phyloP scores from a whole-genome alignment of 2,329 filamentous ascomycete species.

The Cercospora sojina region DNA sequence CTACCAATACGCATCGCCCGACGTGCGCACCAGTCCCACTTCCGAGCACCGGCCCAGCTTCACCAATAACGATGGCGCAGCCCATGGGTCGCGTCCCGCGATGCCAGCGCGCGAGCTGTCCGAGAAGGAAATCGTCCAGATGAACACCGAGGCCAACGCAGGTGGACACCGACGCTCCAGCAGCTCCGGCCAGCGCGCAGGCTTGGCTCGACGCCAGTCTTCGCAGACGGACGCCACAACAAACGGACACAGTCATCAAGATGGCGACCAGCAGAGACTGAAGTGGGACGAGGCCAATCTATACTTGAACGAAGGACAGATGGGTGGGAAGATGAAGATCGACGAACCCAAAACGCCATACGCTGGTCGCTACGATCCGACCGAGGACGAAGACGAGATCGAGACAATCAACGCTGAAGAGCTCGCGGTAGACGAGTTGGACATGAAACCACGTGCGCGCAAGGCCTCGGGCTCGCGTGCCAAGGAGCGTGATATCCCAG shows the following conservation, averaged over 20 bases:
- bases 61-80: constrained; percentile 33
- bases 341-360: constrained; percentile 98
- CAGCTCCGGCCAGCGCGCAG: constrained; percentile 62
- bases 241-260: constrained; percentile 48
- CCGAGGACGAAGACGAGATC: constrained; percentile 80
- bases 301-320: constrained; percentile 95
- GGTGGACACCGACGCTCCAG: constrained; percentile 83
- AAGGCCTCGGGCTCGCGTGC: constrained; percentile 31
- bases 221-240: constrained; percentile 34
- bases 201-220: constrained; percentile 72
- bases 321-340: constrained; percentile 96
- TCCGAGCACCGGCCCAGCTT: constrained; percentile 34
- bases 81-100: constrained; percentile 40
- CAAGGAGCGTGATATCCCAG: constrained; percentile 79
- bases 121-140: constrained; percentile 85
- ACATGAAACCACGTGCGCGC: constrained; percentile 48
- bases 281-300: constrained; percentile 99
- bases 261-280: constrained; percentile 70
- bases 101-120: constrained; percentile 54
- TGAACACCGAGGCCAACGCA: constrained; percentile 93
- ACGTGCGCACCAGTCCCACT: constrained; percentile 49
- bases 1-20: constrained; percentile 57
- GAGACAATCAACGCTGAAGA: constrained; percentile 67
- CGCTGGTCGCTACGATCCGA: constrained; percentile 84
- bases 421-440: constrained; percentile 67